phyloP scores from a whole-genome alignment of 2,329 filamentous ascomycete species.

The Aspergillus pseudoterreus region DNA sequence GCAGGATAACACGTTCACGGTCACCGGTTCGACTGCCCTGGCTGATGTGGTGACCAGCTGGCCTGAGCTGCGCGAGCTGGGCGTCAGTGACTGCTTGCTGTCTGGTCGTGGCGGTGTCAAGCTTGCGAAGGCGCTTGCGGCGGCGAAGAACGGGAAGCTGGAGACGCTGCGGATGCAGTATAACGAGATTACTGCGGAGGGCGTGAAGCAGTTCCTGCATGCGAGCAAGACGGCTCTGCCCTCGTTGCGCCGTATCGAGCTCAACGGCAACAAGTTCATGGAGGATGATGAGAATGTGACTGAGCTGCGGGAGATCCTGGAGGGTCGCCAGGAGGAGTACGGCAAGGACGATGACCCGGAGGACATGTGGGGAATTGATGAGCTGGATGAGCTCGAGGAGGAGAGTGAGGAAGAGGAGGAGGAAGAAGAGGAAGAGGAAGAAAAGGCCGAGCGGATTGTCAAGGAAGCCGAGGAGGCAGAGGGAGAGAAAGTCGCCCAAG shows the following conservation, averaged over 20 bases:
- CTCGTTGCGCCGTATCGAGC: slow-evolving; percentile 75
- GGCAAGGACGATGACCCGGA: slow-evolving; percentile 63
- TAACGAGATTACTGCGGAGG: slow-evolving; percentile 84
- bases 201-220: slow-evolving; percentile 66
- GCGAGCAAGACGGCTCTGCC: slow-evolving; percentile 69
- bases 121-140: slow-evolving; percentile 67
- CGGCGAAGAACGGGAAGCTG: slow-evolving; percentile 74
- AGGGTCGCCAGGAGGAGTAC: slow-evolving; percentile 71
- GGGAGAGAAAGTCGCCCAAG: slow-evolving; percentile 64
- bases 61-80: slow-evolving; percentile 74
- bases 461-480: slow-evolving; percentile 58
- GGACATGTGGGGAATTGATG: slow-evolving; percentile 80
- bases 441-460: slow-evolving; percentile 62
- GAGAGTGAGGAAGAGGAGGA: slow-evolving; percentile 66
- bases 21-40: slow-evolving; percentile 72
- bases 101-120: slow-evolving; percentile 71
- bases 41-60: slow-evolving; percentile 71
- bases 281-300: slow-evolving; percentile 76
- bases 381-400: slow-evolving; percentile 80
- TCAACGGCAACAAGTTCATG: slow-evolving; percentile 93
- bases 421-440: slow-evolving; percentile 63
- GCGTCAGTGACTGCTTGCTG: slow-evolving; percentile 83
- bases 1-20: slow-evolving; percentile 96
- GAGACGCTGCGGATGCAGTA: slow-evolving; percentile 82
- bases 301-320: slow-evolving; percentile 66